Base-by-base conservation (phyloP, 495 filamentous ascomycete genomes). In the Aspergillus affinis region DNA sequence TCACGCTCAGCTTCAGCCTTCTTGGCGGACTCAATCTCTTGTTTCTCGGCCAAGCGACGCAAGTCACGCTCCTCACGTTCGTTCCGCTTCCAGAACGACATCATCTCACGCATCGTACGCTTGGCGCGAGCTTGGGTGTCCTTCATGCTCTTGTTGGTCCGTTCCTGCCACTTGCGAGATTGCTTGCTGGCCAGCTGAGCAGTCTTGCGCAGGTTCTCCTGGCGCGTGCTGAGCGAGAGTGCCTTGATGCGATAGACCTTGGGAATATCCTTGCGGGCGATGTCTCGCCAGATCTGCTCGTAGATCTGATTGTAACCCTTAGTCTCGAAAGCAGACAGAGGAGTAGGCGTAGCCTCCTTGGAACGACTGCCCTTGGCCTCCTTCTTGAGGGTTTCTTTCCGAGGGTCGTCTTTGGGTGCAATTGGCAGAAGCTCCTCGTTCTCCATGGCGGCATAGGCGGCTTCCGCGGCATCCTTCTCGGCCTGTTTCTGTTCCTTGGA, bases 41-140 rank as follows among this genome's bases (percentile, higher is more conserved):
- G 93, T 70, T 88, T 90, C 79, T 99, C 94, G 15, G 94, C 95
- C 50, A 90, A 84, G 70, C 96, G 95, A 53, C 94, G 88, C 59
- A 96, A 78, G 67, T 98, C 94, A 61, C 95, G 89, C 74, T 99
- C 94, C 68, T 98, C 95, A 45, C 92, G 86, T 75, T 99, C 94
- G 73, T 99, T 99, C 51, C 93, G 89, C 72, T 98, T 98, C 94
- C 94, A 99, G 86, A 98, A 99, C 29, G 89, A 85, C 87, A 97
- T 94, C 94, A 99, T 99, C 76, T 99, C 94, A 64, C 94, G 86
- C 94, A 99, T 99, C 55, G 90, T 92, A 51, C 94, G 86, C 80
- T 99, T 99, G 19, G 94, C 95, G 20, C 95, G 86, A 45, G 95
- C 94, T 64, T 98, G 95, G 0, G 94, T 90, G 72, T 99, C 94